phyloP scores from a whole-genome alignment of 2,329 filamentous ascomycete species.

The Exserohilum rostratum region DNA sequence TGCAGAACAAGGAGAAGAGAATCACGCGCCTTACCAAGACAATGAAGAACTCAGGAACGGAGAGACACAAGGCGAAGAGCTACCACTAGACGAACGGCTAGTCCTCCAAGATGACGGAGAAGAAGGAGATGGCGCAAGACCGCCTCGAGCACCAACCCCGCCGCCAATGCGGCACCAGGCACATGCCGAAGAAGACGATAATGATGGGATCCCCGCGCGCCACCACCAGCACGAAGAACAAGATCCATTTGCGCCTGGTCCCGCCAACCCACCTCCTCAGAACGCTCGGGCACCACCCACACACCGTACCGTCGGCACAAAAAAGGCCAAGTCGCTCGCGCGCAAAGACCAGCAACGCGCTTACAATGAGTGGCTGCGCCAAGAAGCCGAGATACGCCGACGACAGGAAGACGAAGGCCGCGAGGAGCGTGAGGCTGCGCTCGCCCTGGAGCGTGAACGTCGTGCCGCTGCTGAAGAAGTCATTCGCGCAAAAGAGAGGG shows the following conservation, averaged over 20 bases:
- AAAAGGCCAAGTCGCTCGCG: slow-evolving; percentile 57
- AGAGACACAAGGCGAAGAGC: slow-evolving; percentile 16
- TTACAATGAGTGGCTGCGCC: slow-evolving; percentile 58
- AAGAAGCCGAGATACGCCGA: slow-evolving; percentile 55
- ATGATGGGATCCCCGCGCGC: neutral
- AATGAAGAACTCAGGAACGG: neutral
- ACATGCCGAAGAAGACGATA: slow-evolving; percentile 12
- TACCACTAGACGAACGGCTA: slow-evolving; percentile 32
- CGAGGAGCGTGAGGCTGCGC: slow-evolving; percentile 53
- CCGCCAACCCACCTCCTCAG: slow-evolving; percentile 33
- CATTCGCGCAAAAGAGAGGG: slow-evolving; percentile 49
- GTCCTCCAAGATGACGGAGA: slow-evolving; percentile 34
- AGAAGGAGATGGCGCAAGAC: slow-evolving; percentile 7
- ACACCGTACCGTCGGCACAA: slow-evolving; percentile 53
- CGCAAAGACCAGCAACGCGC: slow-evolving; percentile 51
- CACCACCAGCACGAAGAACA: slow-evolving; percentile 4
- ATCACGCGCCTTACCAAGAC: neutral
- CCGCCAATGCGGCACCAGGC: slow-evolving; percentile 20
- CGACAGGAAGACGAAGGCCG: slow-evolving; percentile 51
- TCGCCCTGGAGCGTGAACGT: slow-evolving; percentile 50
- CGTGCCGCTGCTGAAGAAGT: slow-evolving; percentile 50
- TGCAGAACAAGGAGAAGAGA: neutral
- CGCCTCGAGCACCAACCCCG: slow-evolving; percentile 36
- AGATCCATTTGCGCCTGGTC: slow-evolving; percentile 36
- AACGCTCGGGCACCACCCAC: slow-evolving; percentile 28